Evolutionary conservation across 179 eudicot species (phyloP).

Genomic region (Pouteria campechiana): DNA sequence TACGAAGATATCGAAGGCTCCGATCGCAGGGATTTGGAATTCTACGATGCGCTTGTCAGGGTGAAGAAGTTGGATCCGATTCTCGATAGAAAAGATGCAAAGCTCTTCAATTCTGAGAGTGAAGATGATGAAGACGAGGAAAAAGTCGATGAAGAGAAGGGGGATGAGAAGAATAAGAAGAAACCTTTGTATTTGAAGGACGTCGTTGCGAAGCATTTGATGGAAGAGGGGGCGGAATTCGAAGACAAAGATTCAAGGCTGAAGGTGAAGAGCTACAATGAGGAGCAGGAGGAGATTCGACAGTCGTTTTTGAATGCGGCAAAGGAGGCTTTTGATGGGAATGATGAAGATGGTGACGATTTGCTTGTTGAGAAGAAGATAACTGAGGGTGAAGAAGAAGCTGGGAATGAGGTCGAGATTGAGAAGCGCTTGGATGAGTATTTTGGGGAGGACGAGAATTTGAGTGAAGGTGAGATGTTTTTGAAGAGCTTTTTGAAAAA

Average conservation of each 20-base stretch:
- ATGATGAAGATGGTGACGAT: conserved; percentile 37
- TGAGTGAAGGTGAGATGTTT: conserved; percentile 53
- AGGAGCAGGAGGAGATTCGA: conserved; percentile 48
- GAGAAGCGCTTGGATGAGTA: conserved; percentile 49
- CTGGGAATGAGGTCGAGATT: conserved; percentile 33
- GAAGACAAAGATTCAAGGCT: conserved; percentile 18
- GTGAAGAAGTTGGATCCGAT: conserved; percentile 61
- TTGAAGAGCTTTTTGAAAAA: conserved; percentile 64
- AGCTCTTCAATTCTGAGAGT: conserved; percentile 41
- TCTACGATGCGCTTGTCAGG: conserved; percentile 45
- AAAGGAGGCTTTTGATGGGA: conserved; percentile 23
- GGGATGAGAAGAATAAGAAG: conserved; percentile 10
- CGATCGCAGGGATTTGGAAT: conserved; percentile 20
- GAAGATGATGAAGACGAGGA: conserved; percentile 13
- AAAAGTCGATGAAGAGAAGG: conserved; percentile 5
- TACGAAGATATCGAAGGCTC: conserved; percentile 11
- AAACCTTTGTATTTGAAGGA: conserved; percentile 74
- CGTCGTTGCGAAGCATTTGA: conserved; percentile 60
- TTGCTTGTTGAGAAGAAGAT: conserved; percentile 18
- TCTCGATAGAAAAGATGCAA: conserved; percentile 34
- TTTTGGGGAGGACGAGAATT: conserved; percentile 63
- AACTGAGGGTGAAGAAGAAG: conserved; percentile 15
- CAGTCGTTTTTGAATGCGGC: conserved; percentile 24
- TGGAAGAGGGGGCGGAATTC: conserved; percentile 64
- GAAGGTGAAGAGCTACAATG: conserved; percentile 29